Percentiles rank a stretch among this genome's conserved stretches.
phyloP scores from a whole-genome alignment of 495 filamentous ascomycete genomes.

The Lineolata rhizophorae region DNA sequence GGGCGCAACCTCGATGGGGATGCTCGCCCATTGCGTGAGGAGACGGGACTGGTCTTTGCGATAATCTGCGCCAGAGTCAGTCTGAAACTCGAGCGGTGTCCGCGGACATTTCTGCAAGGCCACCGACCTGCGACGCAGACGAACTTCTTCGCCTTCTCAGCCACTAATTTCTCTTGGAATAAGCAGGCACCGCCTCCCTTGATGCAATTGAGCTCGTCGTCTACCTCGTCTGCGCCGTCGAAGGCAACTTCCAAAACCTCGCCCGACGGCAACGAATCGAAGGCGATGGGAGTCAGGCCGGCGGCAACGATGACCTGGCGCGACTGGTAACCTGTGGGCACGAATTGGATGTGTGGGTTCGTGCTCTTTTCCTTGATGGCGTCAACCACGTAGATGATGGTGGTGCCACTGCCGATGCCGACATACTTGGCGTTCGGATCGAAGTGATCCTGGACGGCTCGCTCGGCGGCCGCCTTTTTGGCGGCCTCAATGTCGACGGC shows the following conservation, averaged over 20 bases:
- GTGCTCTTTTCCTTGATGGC: conserved; percentile 42
- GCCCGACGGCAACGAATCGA: conserved; percentile 43
- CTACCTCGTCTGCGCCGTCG: conserved; percentile 93
- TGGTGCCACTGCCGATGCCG: conserved; percentile 86
- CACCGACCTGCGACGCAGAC: conserved; percentile 69
- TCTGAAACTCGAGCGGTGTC: not conserved
- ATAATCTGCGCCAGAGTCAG: conserved; percentile 32
- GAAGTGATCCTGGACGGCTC: conserved; percentile 75
- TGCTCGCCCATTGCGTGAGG: conserved; percentile 56
- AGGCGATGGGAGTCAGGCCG: conserved; percentile 52
- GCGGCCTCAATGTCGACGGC: conserved; percentile 39
- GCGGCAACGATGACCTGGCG: conserved; percentile 59
- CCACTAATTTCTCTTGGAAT: conserved; percentile 95
- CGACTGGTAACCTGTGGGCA: conserved; percentile 83
- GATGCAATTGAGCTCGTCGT: conserved; percentile 85
- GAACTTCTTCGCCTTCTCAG: conserved; percentile 64
- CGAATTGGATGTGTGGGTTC: conserved; percentile 29
- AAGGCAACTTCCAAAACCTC: conserved; percentile 61
- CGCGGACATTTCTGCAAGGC: conserved; percentile 3
- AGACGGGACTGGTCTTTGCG: conserved; percentile 65
- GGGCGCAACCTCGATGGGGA: conserved; percentile 87
- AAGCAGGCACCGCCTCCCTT: conserved; percentile 93
- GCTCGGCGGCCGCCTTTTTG: conserved; percentile 63
- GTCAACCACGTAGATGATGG: conserved; percentile 88
- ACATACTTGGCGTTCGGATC: conserved; percentile 45